Evolutionary conservation across 306 rosid genomes (phyloP).

Genomic region (Alnus rubra): DNA sequence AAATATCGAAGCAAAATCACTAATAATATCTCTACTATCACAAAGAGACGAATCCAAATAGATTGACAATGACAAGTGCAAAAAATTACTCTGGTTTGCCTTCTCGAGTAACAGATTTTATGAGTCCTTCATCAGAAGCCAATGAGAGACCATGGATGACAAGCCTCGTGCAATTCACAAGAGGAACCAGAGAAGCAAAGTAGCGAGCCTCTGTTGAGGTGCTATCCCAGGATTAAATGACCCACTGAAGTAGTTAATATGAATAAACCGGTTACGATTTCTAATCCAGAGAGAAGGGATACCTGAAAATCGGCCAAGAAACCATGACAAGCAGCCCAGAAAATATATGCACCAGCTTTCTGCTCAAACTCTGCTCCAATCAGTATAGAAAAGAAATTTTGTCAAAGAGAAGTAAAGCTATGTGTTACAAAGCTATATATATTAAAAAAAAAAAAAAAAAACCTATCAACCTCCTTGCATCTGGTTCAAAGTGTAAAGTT

Average conservation of each 20-base stretch:
- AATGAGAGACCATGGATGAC: slow-evolving; percentile 71
- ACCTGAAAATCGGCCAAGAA: slow-evolving; percentile 98
- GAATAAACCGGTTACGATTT: slow-evolving; percentile 1
- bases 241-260: slow-evolving; percentile 27
- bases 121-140: slow-evolving; percentile 63
- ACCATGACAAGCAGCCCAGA: slow-evolving; percentile 64
- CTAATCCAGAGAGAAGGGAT: slow-evolving; percentile 18
- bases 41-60: slow-evolving; percentile 11
- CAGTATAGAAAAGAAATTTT: not conserved
- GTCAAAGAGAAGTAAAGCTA: not conserved
- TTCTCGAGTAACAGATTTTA: slow-evolving; percentile 77
- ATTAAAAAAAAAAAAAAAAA: too few relatives aligned
- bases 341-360: slow-evolving; percentile 94
- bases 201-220: slow-evolving; percentile 76
- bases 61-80: slow-evolving; percentile 21
- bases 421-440: not conserved
- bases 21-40: not conserved
- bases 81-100: slow-evolving; percentile 71
- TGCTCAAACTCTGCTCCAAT: slow-evolving; percentile 64
- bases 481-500: not conserved
- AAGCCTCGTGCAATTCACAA: slow-evolving; percentile 81
- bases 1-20: slow-evolving; percentile 15
- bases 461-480: not conserved
- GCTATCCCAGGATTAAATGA: slow-evolving; percentile 70
- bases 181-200: slow-evolving; percentile 89